Percentiles rank a stretch among this genome's conserved stretches.
Conservation (phyloP, 1,139 yeast species). For the Blastobotrys apis region DNA sequence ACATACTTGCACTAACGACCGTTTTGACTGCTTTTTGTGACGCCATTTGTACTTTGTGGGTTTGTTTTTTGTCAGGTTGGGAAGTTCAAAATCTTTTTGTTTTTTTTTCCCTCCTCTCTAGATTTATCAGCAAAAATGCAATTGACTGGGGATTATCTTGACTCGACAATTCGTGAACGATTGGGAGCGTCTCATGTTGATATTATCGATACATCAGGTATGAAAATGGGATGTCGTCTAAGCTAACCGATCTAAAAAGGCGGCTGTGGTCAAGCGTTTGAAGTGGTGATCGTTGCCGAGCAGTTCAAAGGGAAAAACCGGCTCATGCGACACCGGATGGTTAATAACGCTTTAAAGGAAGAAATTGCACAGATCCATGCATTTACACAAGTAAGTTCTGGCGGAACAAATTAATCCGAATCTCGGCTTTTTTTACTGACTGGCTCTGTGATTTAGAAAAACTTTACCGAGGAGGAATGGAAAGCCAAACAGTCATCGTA, state of each 20-base stretch:
- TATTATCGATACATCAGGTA: conserved; percentile 39
- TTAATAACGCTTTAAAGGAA: conserved; percentile 70
- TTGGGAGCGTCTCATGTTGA: conserved; percentile 38
- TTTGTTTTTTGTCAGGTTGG: not conserved
- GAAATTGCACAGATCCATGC: conserved; percentile 90
- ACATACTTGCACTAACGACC: conserved; percentile 18
- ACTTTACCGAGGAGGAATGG: conserved; percentile 33
- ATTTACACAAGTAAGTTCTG: conserved; percentile 79
- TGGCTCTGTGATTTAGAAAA: conserved; percentile 22
- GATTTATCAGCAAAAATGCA: conserved; percentile 1
- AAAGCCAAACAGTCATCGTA: conserved; percentile 15
- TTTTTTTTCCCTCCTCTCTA: not conserved
- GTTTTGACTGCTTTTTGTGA: conserved; percentile 21
- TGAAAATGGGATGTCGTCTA: conserved; percentile 3
- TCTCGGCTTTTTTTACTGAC: too few relatives aligned
- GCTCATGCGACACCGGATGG: conserved; percentile 79
- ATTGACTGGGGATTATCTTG: conserved; percentile 28
- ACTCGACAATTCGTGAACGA: conserved; percentile 30
- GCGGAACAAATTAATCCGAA: not conserved
- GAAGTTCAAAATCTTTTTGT: not conserved
- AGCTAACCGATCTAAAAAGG: conserved; percentile 38
- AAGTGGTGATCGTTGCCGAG: conserved; percentile 72
- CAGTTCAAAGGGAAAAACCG: conserved; percentile 77
- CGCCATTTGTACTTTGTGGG: conserved; percentile 12
- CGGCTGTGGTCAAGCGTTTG: conserved; percentile 86